Evolutionary conservation across 495 filamentous ascomycete species (phyloP), one percentile per base, ranked within the genome.

Genomic region (Lepidopterella palustris): DNA sequence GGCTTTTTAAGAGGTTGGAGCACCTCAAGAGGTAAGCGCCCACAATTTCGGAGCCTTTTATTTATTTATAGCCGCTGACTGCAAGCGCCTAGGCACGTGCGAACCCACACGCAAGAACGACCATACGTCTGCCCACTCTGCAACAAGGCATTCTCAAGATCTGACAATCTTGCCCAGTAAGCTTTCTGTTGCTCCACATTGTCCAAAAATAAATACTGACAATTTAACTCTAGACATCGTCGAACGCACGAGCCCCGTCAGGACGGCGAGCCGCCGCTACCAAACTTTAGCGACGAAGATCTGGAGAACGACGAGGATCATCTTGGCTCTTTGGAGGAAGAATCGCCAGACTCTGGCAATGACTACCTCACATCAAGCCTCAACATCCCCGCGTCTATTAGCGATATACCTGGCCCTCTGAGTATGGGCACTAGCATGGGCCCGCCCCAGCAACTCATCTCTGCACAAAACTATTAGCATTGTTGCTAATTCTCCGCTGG

Each of bases 71-170:
- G 73, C 78, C 76, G 73, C 80, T 86, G 75, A 78, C 73, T 49
- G 68, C 20, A 50, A 70, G 71, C 74, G 73, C 66, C 55, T 76
- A 96, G 92, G 78, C 93, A 98, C 80, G 95, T 98, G 74, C 88
- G 93, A 73, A 98, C 93, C 70, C 93, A 98, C 79, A 98, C 93
- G 21, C 93, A 98, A 82, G 93, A 98, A 78, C 87, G 92, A 78
- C 93, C 93, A 66, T 98, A 98, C 74, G 85, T 90, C 67, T 98
- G 93, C 81, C 86, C 87, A 68, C 87, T 95, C 73, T 98, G 93
- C 83, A 95, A 86, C 81, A 97, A 97, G 77, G 93, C 92, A 48
- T 98, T 98, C 75, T 97, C 93, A 48, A 83, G 93, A 70, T 96
- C 91, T 66, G 93, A 98, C 78, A 98, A 98, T 73, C 85, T 98